Conservation (phyloP, 208 protist species). For the Acanthamoeba triangularis region DNA sequence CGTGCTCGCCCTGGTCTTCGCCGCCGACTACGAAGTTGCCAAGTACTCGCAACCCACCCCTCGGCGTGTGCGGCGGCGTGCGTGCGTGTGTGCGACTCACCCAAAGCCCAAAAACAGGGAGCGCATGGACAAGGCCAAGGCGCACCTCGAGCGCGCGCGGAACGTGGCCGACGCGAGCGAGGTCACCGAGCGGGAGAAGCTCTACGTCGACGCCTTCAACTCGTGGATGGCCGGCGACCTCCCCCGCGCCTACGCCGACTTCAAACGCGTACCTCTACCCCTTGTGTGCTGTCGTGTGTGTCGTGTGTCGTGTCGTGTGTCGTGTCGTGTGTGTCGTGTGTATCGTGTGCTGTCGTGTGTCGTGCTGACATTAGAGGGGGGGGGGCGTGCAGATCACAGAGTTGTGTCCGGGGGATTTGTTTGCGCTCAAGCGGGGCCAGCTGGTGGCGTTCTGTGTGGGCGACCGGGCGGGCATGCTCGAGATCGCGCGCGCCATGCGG, state of each 20-base stretch:
- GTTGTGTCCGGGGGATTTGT: conserved; percentile 28
- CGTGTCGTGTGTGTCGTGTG: not conserved
- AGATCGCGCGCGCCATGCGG: conserved; percentile 19
- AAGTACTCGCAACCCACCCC: not conserved
- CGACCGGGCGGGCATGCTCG: conserved; percentile 25
- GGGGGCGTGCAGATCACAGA: not conserved
- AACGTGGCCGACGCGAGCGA: conserved; percentile 22
- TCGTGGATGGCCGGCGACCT: conserved; percentile 61
- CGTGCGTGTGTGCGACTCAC: not conserved
- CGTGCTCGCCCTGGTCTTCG: conserved; percentile 31
- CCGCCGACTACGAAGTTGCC: conserved; percentile 61
- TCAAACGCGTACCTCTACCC: not conserved
- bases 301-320: not conserved
- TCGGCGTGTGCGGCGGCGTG: not conserved
- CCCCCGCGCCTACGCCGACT: conserved; percentile 4
- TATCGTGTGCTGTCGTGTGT: not conserved
- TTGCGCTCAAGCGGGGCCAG: conserved; percentile 62
- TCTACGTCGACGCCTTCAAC: conserved; percentile 63
- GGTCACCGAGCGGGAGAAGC: conserved; percentile 50
- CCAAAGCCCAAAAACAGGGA: not conserved
- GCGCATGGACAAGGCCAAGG: conserved; percentile 55
- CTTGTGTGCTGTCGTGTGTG: no score
- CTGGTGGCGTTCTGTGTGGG: conserved; percentile 59
- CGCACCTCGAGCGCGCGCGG: conserved; percentile 8
- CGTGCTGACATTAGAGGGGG: not conserved